Percentiles rank a stretch among this genome's conserved stretches.
phyloP scores from a whole-genome alignment of 768 basidiomycete species.

The Lyophyllum atratum region DNA sequence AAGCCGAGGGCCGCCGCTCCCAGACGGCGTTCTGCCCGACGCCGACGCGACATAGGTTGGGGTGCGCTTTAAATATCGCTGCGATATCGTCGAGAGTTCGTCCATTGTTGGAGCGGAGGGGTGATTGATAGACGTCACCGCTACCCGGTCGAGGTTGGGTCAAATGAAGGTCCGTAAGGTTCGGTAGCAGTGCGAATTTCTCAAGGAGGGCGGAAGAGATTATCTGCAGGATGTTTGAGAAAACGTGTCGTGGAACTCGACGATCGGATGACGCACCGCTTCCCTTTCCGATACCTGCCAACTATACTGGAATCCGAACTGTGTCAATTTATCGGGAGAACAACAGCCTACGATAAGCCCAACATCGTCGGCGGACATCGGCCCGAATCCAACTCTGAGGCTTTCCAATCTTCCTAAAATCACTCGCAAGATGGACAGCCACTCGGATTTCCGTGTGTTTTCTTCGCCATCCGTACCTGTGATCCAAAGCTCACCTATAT shows the following conservation, averaged over 20 bases:
- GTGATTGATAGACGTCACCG: slow-evolving; percentile 1
- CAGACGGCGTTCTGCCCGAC: slow-evolving; percentile 18
- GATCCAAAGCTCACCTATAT: slow-evolving; percentile 11
- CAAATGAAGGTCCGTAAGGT: slow-evolving; percentile 22
- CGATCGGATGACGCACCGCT: slow-evolving; percentile 6
- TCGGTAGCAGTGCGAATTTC: slow-evolving; percentile 13
- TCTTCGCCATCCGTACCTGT: background rate
- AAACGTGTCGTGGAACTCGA: background rate
- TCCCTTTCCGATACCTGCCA: slow-evolving; percentile 13
- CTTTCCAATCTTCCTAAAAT: slow-evolving; percentile 14
- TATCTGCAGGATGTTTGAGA: background rate
- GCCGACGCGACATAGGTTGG: slow-evolving; percentile 17
- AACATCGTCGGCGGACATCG: slow-evolving; percentile 5
- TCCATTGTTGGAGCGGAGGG: slow-evolving; percentile 1
- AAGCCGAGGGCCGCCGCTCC: slow-evolving; percentile 14
- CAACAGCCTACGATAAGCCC: slow-evolving; percentile 12
- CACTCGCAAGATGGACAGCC: slow-evolving; percentile 5
- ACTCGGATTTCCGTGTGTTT: slow-evolving; percentile 5
- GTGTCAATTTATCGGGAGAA: slow-evolving; percentile 9
- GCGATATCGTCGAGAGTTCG: slow-evolving; percentile 14
- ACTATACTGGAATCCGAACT: slow-evolving; percentile 18
- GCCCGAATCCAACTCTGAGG: slow-evolving; percentile 18
- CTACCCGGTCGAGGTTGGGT: slow-evolving; percentile 22
- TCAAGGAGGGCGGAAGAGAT: slow-evolving; percentile 16
- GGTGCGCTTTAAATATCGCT: slow-evolving; percentile 16